phyloP scores from a whole-genome alignment of 2,329 filamentous ascomycete species.

The Bipolaris oryzae region DNA sequence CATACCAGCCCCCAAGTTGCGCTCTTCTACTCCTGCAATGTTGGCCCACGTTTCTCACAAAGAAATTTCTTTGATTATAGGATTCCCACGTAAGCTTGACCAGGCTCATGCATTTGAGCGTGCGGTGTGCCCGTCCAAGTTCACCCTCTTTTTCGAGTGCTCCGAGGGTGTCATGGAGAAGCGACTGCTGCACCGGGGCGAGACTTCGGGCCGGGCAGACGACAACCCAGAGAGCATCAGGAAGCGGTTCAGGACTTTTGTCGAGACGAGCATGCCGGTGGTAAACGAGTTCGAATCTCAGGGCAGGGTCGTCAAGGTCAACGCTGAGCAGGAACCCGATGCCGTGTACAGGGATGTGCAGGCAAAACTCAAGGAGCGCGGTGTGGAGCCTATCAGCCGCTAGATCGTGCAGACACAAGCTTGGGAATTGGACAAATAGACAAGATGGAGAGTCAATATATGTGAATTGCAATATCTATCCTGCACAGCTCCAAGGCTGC shows the following conservation, averaged over 20 bases:
- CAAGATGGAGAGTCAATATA: slow-evolving; percentile 14
- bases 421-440: slow-evolving; percentile 10
- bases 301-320: slow-evolving; percentile 79
- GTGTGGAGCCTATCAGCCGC: slow-evolving; percentile 39
- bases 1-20: not conserved
- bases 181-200: slow-evolving; percentile 83
- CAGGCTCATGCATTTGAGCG: slow-evolving; percentile 94
- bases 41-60: not conserved
- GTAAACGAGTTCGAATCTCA: slow-evolving; percentile 81
- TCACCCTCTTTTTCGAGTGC: slow-evolving; percentile 94
- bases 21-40: too few species aligned
- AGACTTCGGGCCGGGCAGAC: slow-evolving; percentile 89
- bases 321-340: slow-evolving; percentile 71
- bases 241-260: slow-evolving; percentile 93
- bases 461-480: slow-evolving; percentile 42
- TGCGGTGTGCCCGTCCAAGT: slow-evolving; percentile 78
- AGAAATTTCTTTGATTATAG: slow-evolving; percentile 40
- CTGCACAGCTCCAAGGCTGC: slow-evolving; percentile 40
- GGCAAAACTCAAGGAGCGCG: slow-evolving; percentile 42
- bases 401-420: slow-evolving; percentile 38
- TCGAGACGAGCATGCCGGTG: slow-evolving; percentile 97
- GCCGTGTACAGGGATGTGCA: slow-evolving; percentile 64
- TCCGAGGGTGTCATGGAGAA: slow-evolving; percentile 86
- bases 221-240: slow-evolving; percentile 95
- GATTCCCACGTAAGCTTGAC: slow-evolving; percentile 96